Base-by-base conservation (phyloP, 2,329 filamentous ascomycete genomes). In the Boeremia lycopersici region DNA sequence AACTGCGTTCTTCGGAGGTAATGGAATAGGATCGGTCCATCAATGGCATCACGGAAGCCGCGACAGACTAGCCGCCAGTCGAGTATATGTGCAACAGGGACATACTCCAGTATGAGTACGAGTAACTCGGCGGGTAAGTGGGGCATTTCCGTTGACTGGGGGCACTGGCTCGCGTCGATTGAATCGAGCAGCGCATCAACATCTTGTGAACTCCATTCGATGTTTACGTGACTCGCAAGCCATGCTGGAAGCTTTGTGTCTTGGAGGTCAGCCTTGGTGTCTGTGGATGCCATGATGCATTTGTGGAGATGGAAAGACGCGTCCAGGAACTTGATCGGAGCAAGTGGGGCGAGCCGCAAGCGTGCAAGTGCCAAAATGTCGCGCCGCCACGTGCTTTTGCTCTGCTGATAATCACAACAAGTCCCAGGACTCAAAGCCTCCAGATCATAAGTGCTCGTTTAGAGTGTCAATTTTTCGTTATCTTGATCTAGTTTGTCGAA, bases 101-200 rank as follows among this genome's bases (percentile, higher is more conserved):
- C 62, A 35, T 57, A 53, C 38, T 70, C 67, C 15, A 74, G 42
- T 2, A 73, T 62, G 6, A 57, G 55, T 1, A 72, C 51, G 2
- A 73, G 48, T 4, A 74, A 51, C 35, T 74, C 71, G 2, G 70
- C 66, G 12, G 71, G 71, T 6, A 74, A 56, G n/a, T 65, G 60
- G 17, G 62, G 61, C 17, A 54, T 17, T 12, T 52, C 15, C 1
- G 56, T 29, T 1, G 40, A 23, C 6, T 52, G 28, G 6, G 39
- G 28, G 9, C 50, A 41, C 48, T 74, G 68, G 58, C 69, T 73
- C 0, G 65, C 60, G 13, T 72, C 67, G 9, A 73, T 73, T 0
- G 68, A 62, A 36, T 38, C 51, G 34, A 74, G 54, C 4, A 73
- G 54, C 2, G 69, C 66, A 7, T 62, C 48, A 3, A 73, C 42